Percentiles rank a stretch among this genome's conserved stretches.
Evolutionary conservation across 202 grass and related monocot genomes (phyloP).

Genomic region (Panicum hallii): DNA sequence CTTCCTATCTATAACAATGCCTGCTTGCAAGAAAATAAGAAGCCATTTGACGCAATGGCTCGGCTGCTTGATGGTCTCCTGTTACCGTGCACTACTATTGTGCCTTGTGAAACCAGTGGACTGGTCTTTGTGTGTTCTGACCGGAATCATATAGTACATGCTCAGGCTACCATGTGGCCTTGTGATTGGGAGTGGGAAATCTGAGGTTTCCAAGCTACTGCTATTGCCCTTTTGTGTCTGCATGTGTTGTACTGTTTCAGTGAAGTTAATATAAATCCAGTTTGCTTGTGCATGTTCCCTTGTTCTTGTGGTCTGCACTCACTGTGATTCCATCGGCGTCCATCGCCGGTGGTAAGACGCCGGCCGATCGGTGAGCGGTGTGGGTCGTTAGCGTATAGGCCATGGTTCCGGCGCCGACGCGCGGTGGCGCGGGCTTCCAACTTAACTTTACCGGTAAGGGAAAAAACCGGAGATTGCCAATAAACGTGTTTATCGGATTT

Average conservation of each 20-base stretch:
- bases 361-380: no score
- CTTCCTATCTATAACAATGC: background rate
- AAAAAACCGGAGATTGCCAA: no score
- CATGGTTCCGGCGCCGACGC: no score
- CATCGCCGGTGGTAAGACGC: no score
- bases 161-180: background rate
- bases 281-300: background rate
- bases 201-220: background rate
- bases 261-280: constrained; percentile 5
- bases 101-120: background rate
- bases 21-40: constrained; percentile 33
- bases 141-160: background rate
- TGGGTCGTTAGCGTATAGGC: no score
- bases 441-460: no score
- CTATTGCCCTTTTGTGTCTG: background rate
- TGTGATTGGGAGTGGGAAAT: background rate
- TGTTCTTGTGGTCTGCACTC: no score
- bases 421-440: no score
- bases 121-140: background rate
- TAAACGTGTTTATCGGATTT: no score
- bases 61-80: background rate
- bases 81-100: background rate
- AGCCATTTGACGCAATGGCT: constrained; percentile 22
- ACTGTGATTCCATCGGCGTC: no score
- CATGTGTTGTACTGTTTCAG: background rate